Evolutionary conservation across 306 rosid genomes (phyloP).

Genomic region (Cajanus cajan): DNA sequence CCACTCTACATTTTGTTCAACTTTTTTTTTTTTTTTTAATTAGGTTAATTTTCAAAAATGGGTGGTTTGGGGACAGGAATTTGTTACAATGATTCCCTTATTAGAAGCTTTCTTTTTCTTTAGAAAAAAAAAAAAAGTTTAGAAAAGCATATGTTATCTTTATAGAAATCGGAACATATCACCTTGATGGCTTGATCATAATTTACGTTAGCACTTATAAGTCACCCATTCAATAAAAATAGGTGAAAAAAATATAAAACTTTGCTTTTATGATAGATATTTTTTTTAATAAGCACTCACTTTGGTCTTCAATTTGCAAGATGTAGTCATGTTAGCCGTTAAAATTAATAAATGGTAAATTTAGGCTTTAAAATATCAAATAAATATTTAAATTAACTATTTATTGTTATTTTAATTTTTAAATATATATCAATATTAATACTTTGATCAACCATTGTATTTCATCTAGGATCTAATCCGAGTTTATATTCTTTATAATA

Average conservation of each 20-base stretch:
- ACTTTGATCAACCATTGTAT: too few relatives aligned
- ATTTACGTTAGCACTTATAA: not conserved
- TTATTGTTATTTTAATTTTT: too few relatives aligned
- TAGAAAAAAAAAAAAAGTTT: not conserved
- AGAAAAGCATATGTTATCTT: not conserved
- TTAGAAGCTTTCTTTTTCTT: not conserved
- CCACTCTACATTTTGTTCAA: not conserved
- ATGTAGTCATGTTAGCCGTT: too few relatives aligned
- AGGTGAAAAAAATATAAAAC: not conserved
- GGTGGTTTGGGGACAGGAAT: not conserved
- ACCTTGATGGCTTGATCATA: not conserved
- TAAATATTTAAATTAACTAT: too few relatives aligned
- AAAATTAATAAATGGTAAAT: too few relatives aligned
- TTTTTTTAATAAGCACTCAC: not conserved
- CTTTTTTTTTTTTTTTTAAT: not conserved
- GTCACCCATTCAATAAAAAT: not conserved
- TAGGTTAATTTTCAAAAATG: not conserved
- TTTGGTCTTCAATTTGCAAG: too few relatives aligned
- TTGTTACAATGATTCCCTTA: not conserved
- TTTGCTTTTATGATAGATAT: not conserved
- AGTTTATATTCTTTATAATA: too few relatives aligned
- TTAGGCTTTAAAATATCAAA: too few relatives aligned
- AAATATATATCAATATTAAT: too few relatives aligned
- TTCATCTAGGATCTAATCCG: too few relatives aligned
- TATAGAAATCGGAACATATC: not conserved